These are phyloP conservation scores for Aethionema arabicum DNA, from an alignment of 345 rosid species.

Conservation along the genomic window DNA sequence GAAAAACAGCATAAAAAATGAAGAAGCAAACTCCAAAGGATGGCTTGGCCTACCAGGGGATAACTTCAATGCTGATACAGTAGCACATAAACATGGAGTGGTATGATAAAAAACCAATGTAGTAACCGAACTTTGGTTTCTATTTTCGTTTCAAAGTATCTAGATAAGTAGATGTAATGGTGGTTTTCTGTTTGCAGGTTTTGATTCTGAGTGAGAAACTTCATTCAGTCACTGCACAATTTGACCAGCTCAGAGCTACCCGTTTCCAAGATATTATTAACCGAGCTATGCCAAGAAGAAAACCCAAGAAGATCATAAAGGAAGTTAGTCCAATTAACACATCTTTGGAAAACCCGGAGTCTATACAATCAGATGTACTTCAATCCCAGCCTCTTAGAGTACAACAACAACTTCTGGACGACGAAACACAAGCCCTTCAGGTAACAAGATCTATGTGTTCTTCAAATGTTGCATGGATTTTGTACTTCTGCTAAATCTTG, in stretches of 20 bases:
- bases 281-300: conserved; percentile 74
- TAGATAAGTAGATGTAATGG: conserved; percentile 9
- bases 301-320: conserved; percentile 44
- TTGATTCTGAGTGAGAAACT: conserved; percentile 90
- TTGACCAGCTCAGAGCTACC: conserved; percentile 80
- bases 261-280: conserved; percentile 92
- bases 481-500: conserved; percentile 9
- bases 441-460: conserved; percentile 41
- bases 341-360: conserved; percentile 38
- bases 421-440: conserved; percentile 94
- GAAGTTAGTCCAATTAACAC: conserved; percentile 46
- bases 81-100: conserved; percentile 97
- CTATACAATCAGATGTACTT: conserved; percentile 47
- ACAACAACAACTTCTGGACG: conserved; percentile 73
- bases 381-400: conserved; percentile 50
- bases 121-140: conserved; percentile 17
- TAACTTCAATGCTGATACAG: conserved; percentile 64
- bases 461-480: conserved; percentile 11
- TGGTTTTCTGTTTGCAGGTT: conserved; percentile 24
- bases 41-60: conserved; percentile 71
- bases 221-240: conserved; percentile 76
- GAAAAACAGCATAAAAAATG: conserved; percentile 63
- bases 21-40: conserved; percentile 69
- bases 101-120: conserved; percentile 45
- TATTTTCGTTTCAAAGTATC: not conserved